Evolutionary conservation across 192 early-diverging fungal genomes (phyloP), one percentile per base, ranked within the genome.

Genomic region (Irineochytrium annulatum): DNA sequence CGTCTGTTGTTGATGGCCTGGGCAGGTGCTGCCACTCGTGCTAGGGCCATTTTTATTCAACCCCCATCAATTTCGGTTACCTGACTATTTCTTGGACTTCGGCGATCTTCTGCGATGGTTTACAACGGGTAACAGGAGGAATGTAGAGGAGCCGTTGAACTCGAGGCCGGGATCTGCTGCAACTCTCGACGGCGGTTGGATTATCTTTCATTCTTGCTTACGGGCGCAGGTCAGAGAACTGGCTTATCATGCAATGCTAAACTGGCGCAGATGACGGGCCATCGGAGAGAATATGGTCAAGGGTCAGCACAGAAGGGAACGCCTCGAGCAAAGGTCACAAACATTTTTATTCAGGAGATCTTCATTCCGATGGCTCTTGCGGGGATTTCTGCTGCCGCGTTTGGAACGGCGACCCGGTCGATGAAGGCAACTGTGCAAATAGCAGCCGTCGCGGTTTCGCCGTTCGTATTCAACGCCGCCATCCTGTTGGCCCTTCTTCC

Each of bases 21-120:
- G 8, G 11, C 17, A 59, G 26, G 87, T 87, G 34, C 62, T 88
- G 28, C 86, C 89, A 5, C 67, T 92, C 35, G 68, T 83, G 43
- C 74, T 92, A 41, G 87, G 89, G 46, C 89, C 91, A 2, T 92
- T 91, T 63, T 46, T 92, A 34, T 92, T 90, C 70, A 92, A 92
- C 56, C 89, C 88, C n/a, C 89, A 90, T 59, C 91, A 92, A 70
- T 91, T 92, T 48, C 74, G 83, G n/a, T 73, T 90, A 51, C 74
- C 77, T 0, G 87, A 89, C 61, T 91, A 91, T 67, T 74, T 91
- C 60, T 59, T 87, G 5, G 91, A 92, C 62, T 92, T 87, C 65
- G 83, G 81, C 34, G 86, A 90, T 65, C 88, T 82, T 74, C 70
- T 92, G 57, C 81, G 83, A 55, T 92, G 91, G 88, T 70, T 92